These are phyloP conservation scores for Brassica hybrid DNA, from an alignment of 441 rosid species.

Conservation along the genomic window DNA sequence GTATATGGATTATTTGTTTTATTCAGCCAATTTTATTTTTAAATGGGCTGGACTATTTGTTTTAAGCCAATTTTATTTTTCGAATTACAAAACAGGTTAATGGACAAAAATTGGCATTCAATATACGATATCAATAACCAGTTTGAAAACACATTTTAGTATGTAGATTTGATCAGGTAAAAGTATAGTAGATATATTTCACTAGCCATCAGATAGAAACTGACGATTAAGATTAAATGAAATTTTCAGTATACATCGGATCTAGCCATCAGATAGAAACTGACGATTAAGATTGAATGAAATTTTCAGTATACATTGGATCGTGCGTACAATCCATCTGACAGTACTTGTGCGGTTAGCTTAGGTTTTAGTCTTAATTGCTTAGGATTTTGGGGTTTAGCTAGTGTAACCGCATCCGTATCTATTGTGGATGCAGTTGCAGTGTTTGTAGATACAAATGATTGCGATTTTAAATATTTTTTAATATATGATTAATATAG, in stretches of 20 bases:
- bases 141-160: neutral
- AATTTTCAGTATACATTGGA: neutral
- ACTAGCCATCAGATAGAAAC: neutral
- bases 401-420: too few relatives aligned
- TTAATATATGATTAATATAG: too few relatives aligned
- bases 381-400: neutral
- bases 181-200: neutral
- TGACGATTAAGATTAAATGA: neutral
- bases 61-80: neutral
- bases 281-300: neutral
- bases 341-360: neutral
- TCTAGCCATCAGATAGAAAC: neutral
- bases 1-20: too few relatives aligned
- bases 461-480: too few relatives aligned
- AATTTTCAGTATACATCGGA: neutral
- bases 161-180: neutral
- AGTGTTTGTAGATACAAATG: too few relatives aligned
- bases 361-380: neutral
- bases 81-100: neutral
- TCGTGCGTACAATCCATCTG: neutral
- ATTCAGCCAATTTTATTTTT: too few relatives aligned
- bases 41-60: too few relatives aligned
- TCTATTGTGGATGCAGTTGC: too few relatives aligned
- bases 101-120: neutral
- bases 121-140: neutral